Base-by-base conservation (phyloP, 2,329 filamentous ascomycete species). In the Penicillium aurantiogriseum region DNA sequence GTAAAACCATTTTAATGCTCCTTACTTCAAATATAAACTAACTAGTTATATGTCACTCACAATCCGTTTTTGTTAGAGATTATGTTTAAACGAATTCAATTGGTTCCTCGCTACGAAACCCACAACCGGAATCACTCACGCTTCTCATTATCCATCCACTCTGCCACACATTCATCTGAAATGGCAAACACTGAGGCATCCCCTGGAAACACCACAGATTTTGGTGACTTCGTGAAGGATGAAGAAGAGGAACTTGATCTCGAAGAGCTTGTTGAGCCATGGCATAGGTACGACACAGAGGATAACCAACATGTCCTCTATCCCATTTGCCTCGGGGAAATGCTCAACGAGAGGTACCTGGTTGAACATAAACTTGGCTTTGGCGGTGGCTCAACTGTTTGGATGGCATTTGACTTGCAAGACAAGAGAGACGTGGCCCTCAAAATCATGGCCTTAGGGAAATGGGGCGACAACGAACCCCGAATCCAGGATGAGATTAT, bases 351-450 rank as follows among this genome's bases (percentile, higher is more conserved):
- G 29, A 61, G 67, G 46, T 69, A 70, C 44, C 43, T 63, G 36
- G 45, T 69, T 31, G 65, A 65, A 50, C 61, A 67, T 48, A 70
- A 70, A 51, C 42, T 68, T 17, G 66, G 65, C n/a, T 59, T 44
- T 56, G 65, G 66, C 0, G 61, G 64, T 35, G 62, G 59, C 33
- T 65, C 65, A 4, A 69, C 65, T n/a, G 64, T 69, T 40, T 70
- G 65, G 68, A 62, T 71, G 58, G 66, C 65, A 25, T 58, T 57
- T 59, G 65, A 69, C 48, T 40, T 63, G 11, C 45, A 63, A 42
- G 48, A 59, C 3, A 56, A 62, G 31, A 64, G 15, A 36, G 51
- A 66, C 49, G 65, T 69, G 13, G 66, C 67, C 17, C 57, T 70
- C 23, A 69, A 68, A 54, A 49, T 67, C n/a, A 61, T 67, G 57